These are phyloP conservation scores for Pythium biforme DNA, from an alignment of 352 stramenopile genomes.

Conservation along the genomic window DNA sequence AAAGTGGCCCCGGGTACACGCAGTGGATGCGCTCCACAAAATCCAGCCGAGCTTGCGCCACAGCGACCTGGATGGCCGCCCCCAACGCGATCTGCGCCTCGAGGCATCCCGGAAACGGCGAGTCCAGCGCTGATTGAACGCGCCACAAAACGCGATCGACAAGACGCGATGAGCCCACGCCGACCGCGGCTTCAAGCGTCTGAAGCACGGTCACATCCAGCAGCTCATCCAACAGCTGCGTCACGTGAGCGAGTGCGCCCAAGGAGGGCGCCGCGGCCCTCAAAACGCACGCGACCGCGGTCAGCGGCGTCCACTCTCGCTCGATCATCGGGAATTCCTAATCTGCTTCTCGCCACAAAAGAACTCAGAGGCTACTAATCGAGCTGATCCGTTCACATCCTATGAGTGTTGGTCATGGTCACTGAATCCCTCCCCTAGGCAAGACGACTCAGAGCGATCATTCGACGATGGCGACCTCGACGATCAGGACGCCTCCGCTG, in stretches of 20 bases:
- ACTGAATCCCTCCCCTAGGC: not conserved
- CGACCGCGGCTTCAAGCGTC: not conserved
- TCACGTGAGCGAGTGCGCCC: not conserved
- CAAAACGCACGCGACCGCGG: slow-evolving; percentile 14
- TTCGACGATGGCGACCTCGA: not conserved
- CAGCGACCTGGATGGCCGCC: not conserved
- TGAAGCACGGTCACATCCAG: slow-evolving; percentile 4
- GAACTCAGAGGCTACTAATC: slow-evolving; percentile 8
- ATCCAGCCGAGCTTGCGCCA: not conserved
- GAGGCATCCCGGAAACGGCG: not conserved
- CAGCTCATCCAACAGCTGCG: not conserved
- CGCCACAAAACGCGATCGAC: slow-evolving; percentile 8
- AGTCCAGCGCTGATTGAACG: not conserved
- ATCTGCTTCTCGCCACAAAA: too few species aligned
- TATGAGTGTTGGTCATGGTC: slow-evolving; percentile 12
- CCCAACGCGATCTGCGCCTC: slow-evolving; percentile 1
- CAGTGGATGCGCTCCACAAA: slow-evolving; percentile 9
- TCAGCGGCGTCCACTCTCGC: not conserved
- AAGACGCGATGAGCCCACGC: not conserved
- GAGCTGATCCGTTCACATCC: not conserved
- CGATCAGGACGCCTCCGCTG: not conserved
- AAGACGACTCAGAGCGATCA: too few species aligned
- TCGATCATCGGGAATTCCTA: too few species aligned
- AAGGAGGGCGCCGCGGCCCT: not conserved
- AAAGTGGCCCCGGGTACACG: slow-evolving; percentile 4